Percentiles rank a stretch among this genome's conserved stretches.
Evolutionary conservation across 2,329 filamentous ascomycete species (phyloP).

Genomic region (Coleophoma crateriformis): DNA sequence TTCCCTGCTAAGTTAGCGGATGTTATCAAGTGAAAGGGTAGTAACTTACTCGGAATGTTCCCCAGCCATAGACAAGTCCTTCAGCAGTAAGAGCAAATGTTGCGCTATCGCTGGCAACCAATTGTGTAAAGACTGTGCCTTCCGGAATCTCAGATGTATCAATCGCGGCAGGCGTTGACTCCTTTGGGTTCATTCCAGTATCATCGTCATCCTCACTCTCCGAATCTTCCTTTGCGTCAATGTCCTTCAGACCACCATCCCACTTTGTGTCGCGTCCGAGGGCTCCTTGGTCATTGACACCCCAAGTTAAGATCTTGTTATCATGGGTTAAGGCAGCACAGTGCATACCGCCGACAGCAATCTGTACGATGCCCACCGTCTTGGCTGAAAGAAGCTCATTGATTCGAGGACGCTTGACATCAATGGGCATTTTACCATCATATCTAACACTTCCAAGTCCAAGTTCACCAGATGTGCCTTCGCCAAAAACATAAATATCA

Average conservation of each 20-base stretch:
- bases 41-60: conserved; percentile 63
- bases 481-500: conserved; percentile 76
- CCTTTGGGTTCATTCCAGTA: conserved; percentile 56
- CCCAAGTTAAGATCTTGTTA: conserved; percentile 81
- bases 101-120: conserved; percentile 69
- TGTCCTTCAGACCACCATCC: conserved; percentile 57
- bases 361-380: conserved; percentile 62
- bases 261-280: conserved; percentile 69
- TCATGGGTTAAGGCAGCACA: conserved; percentile 70
- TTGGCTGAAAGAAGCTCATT: conserved; percentile 54
- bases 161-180: conserved; percentile 42
- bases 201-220: conserved; percentile 42
- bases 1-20: conserved; percentile 37
- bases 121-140: conserved; percentile 57
- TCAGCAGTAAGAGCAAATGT: conserved; percentile 72
- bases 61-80: conserved; percentile 77
- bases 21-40: not conserved
- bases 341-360: conserved; percentile 81
- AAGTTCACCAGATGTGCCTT: conserved; percentile 76
- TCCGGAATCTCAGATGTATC: conserved; percentile 53
- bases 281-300: conserved; percentile 80
- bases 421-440: conserved; percentile 54
- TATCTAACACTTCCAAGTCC: conserved; percentile 66
- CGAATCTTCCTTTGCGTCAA: conserved; percentile 45
- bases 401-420: conserved; percentile 69